phyloP scores from a whole-genome alignment of 208 protist species.

The Trypanosoma congolense region DNA sequence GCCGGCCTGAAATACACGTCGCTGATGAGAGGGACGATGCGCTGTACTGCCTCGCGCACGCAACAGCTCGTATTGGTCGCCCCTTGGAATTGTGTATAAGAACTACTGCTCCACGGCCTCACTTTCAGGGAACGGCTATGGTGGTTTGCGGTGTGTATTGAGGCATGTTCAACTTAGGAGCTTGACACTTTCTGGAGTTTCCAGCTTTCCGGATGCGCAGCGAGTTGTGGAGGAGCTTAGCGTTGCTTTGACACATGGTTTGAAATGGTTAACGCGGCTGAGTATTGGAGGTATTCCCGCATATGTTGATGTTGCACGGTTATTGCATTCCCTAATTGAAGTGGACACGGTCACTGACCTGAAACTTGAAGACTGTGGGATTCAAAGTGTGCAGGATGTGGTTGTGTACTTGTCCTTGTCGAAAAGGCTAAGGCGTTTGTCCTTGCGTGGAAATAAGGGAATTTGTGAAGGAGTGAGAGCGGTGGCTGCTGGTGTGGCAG shows the following conservation, averaged over 20 bases:
- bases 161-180: slow-evolving; percentile 34
- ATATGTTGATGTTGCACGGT: slow-evolving; percentile 12
- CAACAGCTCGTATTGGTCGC: slow-evolving; percentile 33
- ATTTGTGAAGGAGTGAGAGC: slow-evolving; percentile 28
- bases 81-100: slow-evolving; percentile 25
- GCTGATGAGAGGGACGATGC: slow-evolving; percentile 44
- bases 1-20: slow-evolving; percentile 22
- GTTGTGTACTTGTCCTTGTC: slow-evolving; percentile 27
- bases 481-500: slow-evolving; percentile 30
- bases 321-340: slow-evolving; percentile 15
- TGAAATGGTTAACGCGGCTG: slow-evolving; percentile 17
- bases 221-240: slow-evolving; percentile 41
- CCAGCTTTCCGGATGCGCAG: slow-evolving; percentile 33
- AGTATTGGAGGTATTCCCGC: slow-evolving; percentile 14
- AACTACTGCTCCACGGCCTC: slow-evolving; percentile 42
- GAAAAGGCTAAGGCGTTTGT: slow-evolving; percentile 30
- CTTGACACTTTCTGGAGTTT: slow-evolving; percentile 32
- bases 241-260: slow-evolving; percentile 14
- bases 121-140: slow-evolving; percentile 30
- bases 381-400: slow-evolving; percentile 18
- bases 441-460: slow-evolving; percentile 39
- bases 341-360: slow-evolving; percentile 35
- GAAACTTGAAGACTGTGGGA: slow-evolving; percentile 36
- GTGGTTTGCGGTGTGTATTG: slow-evolving; percentile 56
- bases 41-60: slow-evolving; percentile 56